Evolutionary conservation across 1,139 yeast genomes (phyloP).

Genomic region (Geotrichum reessii): DNA sequence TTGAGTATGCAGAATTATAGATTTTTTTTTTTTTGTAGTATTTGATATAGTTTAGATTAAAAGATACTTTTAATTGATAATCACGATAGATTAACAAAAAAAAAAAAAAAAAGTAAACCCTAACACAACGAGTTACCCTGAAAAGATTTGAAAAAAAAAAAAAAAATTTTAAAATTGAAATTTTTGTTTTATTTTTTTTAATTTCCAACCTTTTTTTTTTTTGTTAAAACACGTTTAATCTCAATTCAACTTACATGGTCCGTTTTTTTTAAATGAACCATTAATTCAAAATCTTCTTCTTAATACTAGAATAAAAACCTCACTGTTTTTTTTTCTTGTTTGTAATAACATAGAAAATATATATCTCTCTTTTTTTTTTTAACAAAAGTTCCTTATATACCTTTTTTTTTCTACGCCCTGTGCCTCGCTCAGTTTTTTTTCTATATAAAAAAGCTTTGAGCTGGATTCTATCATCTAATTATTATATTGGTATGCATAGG

Average conservation of each 20-base stretch:
- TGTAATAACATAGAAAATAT: not conserved
- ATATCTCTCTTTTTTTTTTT: not conserved
- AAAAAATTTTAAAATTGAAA: not conserved
- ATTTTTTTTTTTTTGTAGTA: no score
- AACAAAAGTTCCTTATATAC: not conserved
- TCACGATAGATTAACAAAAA: not conserved
- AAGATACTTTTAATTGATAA: not conserved
- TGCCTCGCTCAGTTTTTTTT: not conserved
- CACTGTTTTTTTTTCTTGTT: slow-evolving; percentile 1
- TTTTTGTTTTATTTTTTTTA: not conserved
- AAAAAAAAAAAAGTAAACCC: not conserved
- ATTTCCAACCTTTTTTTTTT: not conserved
- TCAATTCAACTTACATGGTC: not conserved
- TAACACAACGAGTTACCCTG: not conserved
- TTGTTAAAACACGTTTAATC: not conserved
- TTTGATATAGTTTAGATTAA: not conserved
- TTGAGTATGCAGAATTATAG: no score
- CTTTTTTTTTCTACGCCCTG: not conserved
- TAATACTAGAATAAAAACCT: no score
- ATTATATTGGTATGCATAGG: not conserved
- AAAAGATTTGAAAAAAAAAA: no score
- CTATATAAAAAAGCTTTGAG: not conserved
- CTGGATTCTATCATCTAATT: not conserved
- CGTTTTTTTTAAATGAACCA: no score
- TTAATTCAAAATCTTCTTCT: not conserved